These are phyloP conservation scores for Neofusicoccum ribis DNA, from an alignment of 2,329 filamentous ascomycete species.

Conservation along the genomic window DNA sequence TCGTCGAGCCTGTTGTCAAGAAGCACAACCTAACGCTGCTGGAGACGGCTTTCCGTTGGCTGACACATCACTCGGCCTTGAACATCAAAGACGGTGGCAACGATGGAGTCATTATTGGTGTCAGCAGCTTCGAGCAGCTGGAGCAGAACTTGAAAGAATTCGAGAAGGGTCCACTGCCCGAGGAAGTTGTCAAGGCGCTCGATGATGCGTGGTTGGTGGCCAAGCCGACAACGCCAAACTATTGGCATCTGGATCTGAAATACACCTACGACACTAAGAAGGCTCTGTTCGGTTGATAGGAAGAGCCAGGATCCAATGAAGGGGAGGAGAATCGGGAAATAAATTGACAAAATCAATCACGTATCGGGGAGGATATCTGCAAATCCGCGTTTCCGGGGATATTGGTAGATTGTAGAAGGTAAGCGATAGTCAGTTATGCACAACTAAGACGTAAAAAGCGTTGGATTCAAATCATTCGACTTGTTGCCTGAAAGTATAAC, in stretches of 20 bases:
- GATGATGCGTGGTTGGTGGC: conserved; percentile 68
- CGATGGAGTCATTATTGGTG: conserved; percentile 61
- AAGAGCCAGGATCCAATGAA: neutral
- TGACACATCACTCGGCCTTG: conserved; percentile 27
- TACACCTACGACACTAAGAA: conserved; percentile 20
- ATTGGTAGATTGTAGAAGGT: neutral
- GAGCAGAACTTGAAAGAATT: conserved; percentile 57
- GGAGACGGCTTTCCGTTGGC: conserved; percentile 32
- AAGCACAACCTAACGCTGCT: conserved; percentile 56
- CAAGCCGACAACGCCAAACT: conserved; percentile 24
- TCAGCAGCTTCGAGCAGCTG: conserved; percentile 56
- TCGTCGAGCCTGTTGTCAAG: conserved; percentile 67
- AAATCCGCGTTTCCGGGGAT: neutral
- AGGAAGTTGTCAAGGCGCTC: conserved; percentile 70
- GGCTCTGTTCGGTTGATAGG: conserved; percentile 15
- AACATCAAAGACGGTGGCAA: conserved; percentile 31
- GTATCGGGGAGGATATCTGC: neutral
- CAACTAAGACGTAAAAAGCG: neutral
- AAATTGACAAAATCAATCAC: too few species aligned
- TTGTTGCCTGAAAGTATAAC: neutral
- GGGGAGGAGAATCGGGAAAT: too few species aligned
- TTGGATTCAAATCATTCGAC: neutral
- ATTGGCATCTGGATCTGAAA: conserved; percentile 22
- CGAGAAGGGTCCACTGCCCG: conserved; percentile 69
- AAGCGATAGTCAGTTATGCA: neutral